phyloP scores from a whole-genome alignment of 768 basidiomycete genomes.

The Mycena venus region DNA sequence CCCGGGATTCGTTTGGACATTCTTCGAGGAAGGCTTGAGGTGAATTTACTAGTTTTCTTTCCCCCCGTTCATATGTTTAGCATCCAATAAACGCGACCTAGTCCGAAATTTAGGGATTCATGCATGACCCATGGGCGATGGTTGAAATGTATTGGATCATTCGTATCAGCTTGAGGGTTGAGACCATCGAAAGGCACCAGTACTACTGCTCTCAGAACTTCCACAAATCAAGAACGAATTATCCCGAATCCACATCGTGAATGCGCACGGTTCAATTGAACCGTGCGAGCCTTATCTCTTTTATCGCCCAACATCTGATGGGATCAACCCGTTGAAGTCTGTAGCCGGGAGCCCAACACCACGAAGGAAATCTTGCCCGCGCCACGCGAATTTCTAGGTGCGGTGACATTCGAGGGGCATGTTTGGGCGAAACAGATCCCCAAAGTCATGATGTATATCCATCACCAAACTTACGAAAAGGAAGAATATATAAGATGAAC shows the following conservation, averaged over 20 bases:
- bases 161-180: not conserved
- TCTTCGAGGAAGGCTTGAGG: not conserved
- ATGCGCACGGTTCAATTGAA: not conserved
- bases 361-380: not conserved
- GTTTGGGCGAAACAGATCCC: not conserved
- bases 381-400: not conserved
- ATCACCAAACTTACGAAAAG: conserved; percentile 2
- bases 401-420: not conserved
- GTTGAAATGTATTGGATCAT: not conserved
- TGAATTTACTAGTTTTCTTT: not conserved
- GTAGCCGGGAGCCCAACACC: not conserved
- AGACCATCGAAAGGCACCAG: not conserved
- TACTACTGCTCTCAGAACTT: not conserved
- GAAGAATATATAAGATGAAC: conserved; percentile 1
- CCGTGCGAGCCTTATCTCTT: not conserved
- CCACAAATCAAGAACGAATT: not conserved
- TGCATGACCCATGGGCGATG: not conserved
- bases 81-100: not conserved
- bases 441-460: conserved; percentile 2
- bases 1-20: too few relatives aligned
- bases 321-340: not conserved
- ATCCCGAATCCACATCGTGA: not conserved
- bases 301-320: not conserved
- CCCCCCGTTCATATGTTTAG: not conserved
- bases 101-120: not conserved